Evolutionary conservation across 768 basidiomycete species (phyloP), one percentile per base, ranked within the genome.

Genomic region (Calocera viscosa): DNA sequence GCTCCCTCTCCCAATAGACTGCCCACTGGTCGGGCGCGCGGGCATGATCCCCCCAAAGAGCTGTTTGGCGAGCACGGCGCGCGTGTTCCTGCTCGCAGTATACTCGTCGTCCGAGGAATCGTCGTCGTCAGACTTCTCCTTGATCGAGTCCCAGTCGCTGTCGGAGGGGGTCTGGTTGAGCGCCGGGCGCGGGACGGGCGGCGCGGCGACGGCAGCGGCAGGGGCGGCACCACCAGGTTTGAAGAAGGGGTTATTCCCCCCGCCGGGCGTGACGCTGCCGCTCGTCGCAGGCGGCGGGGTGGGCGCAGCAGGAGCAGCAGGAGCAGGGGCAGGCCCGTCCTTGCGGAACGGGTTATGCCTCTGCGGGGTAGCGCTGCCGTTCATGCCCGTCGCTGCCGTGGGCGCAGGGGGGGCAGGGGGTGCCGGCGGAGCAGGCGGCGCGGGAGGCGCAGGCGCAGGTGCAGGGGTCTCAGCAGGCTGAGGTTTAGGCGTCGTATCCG

Each of bases 21-120:
- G 78, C 34, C 86, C 69, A 60, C 33, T 63, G 22, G 63, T 38
- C 8, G 53, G 67, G 40, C 39, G 69, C 49, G 73, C 12, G 81
- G 84, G 87, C 38, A 90, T 73, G 66, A 89, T 83, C 66, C 78
- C 82, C 14, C 89, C 88, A 73, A 97, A 97, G 49, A 97, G 73
- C 67, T 86, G 81, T 69, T 84, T 81, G 7, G 94, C 94, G 40
- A 98, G 84, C 66, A 85, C 84, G 67, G 82, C 82, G 17, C 90
- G 81, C 19, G 80, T 83, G 64, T 78, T 80, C 49, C 94, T 80
- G 2, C 83, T 85, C 16, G 80, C 81, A n/a, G 81, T 79, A 63
- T 88, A 78, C 68, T 93, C 92, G 74, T 93, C 92, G 66, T 92
- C 91, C 65, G 85, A 87, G 69, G 84, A 87, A 71, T 88, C 86